Conservation (phyloP, 345 rosid genomes). For the Durio zibethinus region DNA sequence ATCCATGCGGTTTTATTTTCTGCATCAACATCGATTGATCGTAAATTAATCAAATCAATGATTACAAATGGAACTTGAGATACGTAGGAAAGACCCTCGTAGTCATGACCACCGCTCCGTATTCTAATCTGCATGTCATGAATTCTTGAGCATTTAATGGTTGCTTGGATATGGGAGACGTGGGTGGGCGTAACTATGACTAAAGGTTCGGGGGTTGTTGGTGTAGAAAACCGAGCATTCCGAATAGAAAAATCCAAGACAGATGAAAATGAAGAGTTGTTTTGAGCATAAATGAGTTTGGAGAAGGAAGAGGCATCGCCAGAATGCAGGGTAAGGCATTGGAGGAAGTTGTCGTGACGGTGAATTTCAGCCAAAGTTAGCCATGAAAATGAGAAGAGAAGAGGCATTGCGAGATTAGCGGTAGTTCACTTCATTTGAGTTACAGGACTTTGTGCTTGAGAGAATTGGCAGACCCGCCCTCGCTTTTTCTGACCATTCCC, state of each 20-base stretch:
- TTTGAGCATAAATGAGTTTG: constrained; percentile 16
- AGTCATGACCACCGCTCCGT: constrained; percentile 57
- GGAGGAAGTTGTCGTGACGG: constrained; percentile 5
- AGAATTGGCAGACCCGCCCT: too few relatives aligned
- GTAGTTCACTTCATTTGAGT: not conserved
- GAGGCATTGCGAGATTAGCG: not conserved
- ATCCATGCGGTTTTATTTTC: too few relatives aligned
- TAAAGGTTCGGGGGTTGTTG: constrained; percentile 28
- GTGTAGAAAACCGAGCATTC: constrained; percentile 3
- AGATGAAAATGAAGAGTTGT: constrained; percentile 19
- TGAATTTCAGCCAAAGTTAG: not conserved
- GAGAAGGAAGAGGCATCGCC: constrained; percentile 1
- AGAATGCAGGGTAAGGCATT: constrained; percentile 15
- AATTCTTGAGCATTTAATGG: constrained; percentile 26
- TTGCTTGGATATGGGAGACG: constrained; percentile 40
- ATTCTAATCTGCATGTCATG: constrained; percentile 36
- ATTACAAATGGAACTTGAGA: constrained; percentile 37
- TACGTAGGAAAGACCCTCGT: constrained; percentile 46
- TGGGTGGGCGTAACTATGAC: constrained; percentile 35
- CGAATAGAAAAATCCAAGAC: not conserved
- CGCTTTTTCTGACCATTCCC: too few relatives aligned
- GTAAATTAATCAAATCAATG: constrained; percentile 38
- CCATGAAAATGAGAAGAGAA: not conserved
- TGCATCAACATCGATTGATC: constrained; percentile 6
- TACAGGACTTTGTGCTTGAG: too few relatives aligned